Conservation (phyloP, 768 basidiomycete species). For the Xerocomellus intermedius region DNA sequence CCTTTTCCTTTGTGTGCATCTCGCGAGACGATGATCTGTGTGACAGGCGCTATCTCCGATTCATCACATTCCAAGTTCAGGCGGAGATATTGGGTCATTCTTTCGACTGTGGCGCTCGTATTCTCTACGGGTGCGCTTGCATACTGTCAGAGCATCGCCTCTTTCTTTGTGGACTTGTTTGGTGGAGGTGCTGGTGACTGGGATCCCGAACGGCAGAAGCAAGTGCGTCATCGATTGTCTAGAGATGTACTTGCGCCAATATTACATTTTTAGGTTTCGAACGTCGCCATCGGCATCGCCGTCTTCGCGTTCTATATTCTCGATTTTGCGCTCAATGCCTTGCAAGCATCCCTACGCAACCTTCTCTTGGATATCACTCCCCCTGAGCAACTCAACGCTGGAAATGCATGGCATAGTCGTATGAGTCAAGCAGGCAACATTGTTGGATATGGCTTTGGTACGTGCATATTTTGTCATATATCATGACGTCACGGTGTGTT, state of each 20-base stretch:
- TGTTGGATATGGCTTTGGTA: slow-evolving; percentile 89
- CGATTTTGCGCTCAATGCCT: slow-evolving; percentile 96
- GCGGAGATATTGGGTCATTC: slow-evolving; percentile 88
- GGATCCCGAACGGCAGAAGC: slow-evolving; percentile 70
- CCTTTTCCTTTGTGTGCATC: not conserved
- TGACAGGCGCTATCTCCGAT: slow-evolving; percentile 89
- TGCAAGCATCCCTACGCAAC: slow-evolving; percentile 90
- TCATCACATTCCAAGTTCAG: slow-evolving; percentile 88
- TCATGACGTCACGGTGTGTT: not conserved
- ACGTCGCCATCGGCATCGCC: slow-evolving; percentile 79
- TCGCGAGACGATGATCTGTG: slow-evolving; percentile 3
- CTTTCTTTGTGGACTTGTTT: slow-evolving; percentile 72
- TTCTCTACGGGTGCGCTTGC: slow-evolving; percentile 78
- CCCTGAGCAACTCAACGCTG: slow-evolving; percentile 83
- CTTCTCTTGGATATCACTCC: slow-evolving; percentile 92
- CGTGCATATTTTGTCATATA: slow-evolving; percentile 16
- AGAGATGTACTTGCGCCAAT: not conserved
- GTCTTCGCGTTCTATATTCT: slow-evolving; percentile 89
- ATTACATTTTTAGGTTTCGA: slow-evolving; percentile 48
- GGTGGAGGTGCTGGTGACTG: slow-evolving; percentile 79
- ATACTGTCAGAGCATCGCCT: slow-evolving; percentile 74
- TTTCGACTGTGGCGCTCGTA: slow-evolving; percentile 80
- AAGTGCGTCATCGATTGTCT: slow-evolving; percentile 41
- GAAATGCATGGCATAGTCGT: slow-evolving; percentile 96
- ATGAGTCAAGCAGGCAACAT: slow-evolving; percentile 99